A percentile compares a stretch with the other conserved stretches of the same genome.
These are phyloP conservation scores for Kwoniella newhampshirensis DNA, from an alignment of 768 basidiomycete genomes.

Conservation along the genomic window DNA sequence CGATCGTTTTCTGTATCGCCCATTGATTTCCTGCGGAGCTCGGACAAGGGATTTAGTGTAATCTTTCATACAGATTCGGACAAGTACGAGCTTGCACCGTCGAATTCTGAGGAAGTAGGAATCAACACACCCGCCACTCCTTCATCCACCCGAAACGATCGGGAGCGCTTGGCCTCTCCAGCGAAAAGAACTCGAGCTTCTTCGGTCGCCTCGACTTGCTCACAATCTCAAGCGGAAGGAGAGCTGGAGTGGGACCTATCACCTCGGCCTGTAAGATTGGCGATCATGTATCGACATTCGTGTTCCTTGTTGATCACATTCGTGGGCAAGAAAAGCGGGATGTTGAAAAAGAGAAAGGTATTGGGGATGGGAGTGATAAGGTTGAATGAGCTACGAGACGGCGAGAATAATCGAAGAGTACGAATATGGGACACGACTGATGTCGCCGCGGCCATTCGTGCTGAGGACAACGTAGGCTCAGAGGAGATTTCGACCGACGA, in stretches of 20 bases:
- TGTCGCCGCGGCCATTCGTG: constrained; percentile 39
- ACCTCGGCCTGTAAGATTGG: constrained; percentile 35
- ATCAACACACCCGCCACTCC: not conserved
- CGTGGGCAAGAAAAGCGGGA: constrained; percentile 20
- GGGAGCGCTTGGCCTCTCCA: constrained; percentile 2
- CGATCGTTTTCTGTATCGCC: constrained; percentile 27
- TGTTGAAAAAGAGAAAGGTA: constrained; percentile 44
- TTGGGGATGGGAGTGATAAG: constrained; percentile 42
- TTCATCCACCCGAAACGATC: constrained; percentile 1
- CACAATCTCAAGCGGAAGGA: not conserved
- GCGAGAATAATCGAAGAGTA: not conserved
- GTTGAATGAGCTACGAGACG: constrained; percentile 28
- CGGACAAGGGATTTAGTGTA: constrained; percentile 32
- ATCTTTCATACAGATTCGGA: constrained; percentile 47
- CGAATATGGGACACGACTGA: constrained; percentile 28
- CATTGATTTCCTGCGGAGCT: constrained; percentile 15
- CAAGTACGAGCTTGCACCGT: constrained; percentile 23
- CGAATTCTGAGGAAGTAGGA: not conserved
- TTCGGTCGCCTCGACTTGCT: not conserved
- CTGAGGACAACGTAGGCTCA: constrained; percentile 6
- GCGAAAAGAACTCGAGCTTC: not conserved
- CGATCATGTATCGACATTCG: constrained; percentile 51
- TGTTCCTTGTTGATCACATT: constrained; percentile 49
- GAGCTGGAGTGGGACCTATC: constrained; percentile 42
- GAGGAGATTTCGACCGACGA: too few relatives aligned